Percentiles rank a stretch among this genome's conserved stretches.
Conservation (phyloP, 495 filamentous ascomycete species). For the Penicillium canescens region DNA sequence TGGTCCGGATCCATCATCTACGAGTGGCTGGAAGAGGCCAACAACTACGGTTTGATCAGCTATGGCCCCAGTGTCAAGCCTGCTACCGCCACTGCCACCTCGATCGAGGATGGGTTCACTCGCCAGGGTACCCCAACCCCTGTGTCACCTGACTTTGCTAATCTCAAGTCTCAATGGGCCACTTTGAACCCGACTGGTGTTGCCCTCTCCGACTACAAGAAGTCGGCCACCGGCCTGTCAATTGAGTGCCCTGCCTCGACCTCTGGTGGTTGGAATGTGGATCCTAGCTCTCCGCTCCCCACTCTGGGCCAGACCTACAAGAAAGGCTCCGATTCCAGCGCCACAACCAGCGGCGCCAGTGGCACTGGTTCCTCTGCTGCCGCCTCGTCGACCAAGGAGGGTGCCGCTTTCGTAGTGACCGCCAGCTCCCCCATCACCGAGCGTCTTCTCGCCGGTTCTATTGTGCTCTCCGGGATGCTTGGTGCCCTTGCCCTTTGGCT, state of each 20-base stretch:
- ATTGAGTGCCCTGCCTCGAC: conserved; percentile 73
- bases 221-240: conserved; percentile 52
- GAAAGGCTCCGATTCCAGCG: conserved; percentile 3
- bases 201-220: conserved; percentile 60
- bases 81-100: conserved; percentile 42
- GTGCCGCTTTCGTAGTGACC: conserved; percentile 17
- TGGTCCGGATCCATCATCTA: conserved; percentile 88
- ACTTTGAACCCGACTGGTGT: conserved; percentile 69
- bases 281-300: conserved; percentile 67
- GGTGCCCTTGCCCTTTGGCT: conserved; percentile 27
- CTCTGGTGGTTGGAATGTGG: conserved; percentile 66
- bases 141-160: conserved; percentile 71
- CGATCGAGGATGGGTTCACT: conserved; percentile 63
- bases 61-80: conserved; percentile 56
- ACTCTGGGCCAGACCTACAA: conserved; percentile 56
- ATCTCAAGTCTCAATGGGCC: conserved; percentile 76
- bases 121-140: conserved; percentile 74
- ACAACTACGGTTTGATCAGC: conserved; percentile 80
- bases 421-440: conserved; percentile 19
- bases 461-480: conserved; percentile 22
- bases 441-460: conserved; percentile 21
- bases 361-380: conserved; percentile 12
- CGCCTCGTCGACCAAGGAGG: conserved; percentile 18
- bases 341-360: conserved; percentile 2
- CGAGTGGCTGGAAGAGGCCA: conserved; percentile 87